These are phyloP conservation scores for Ophioceras dolichostomum DNA, from an alignment of 2,329 filamentous ascomycete genomes.

Conservation along the genomic window DNA sequence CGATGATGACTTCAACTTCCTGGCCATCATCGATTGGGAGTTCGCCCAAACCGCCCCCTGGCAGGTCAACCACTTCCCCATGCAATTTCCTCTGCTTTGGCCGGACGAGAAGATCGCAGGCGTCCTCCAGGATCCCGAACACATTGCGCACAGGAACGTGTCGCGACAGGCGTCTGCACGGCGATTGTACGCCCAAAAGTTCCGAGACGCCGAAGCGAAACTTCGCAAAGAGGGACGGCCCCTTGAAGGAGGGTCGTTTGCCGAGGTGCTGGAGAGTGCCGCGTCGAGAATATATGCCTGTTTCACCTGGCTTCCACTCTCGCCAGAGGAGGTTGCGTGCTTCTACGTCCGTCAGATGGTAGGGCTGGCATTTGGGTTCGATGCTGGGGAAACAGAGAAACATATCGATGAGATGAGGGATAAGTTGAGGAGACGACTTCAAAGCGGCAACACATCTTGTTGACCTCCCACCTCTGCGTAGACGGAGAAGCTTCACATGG, in stretches of 20 bases:
- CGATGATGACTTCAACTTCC: slow-evolving; percentile 15
- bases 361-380: background rate
- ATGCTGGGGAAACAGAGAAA: background rate
- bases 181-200: background rate
- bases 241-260: background rate
- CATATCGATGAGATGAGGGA: slow-evolving; percentile 1
- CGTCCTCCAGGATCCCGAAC: background rate
- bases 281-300: background rate
- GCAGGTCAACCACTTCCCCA: slow-evolving; percentile 17
- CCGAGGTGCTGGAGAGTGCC: background rate
- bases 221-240: background rate
- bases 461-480: too few relatives aligned
- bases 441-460: too few relatives aligned
- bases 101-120: background rate
- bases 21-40: slow-evolving; percentile 20
- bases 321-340: background rate
- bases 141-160: background rate
- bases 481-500: too few relatives aligned
- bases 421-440: too few relatives aligned
- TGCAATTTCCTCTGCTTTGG: slow-evolving; percentile 13
- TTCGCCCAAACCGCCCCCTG: slow-evolving; percentile 17
- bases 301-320: background rate
- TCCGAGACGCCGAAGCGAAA: background rate
- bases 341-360: background rate
- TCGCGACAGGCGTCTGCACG: background rate